Evolutionary conservation across 2,329 filamentous ascomycete genomes (phyloP), one percentile per base, ranked within the genome.

Genomic region (Alternaria rosae): DNA sequence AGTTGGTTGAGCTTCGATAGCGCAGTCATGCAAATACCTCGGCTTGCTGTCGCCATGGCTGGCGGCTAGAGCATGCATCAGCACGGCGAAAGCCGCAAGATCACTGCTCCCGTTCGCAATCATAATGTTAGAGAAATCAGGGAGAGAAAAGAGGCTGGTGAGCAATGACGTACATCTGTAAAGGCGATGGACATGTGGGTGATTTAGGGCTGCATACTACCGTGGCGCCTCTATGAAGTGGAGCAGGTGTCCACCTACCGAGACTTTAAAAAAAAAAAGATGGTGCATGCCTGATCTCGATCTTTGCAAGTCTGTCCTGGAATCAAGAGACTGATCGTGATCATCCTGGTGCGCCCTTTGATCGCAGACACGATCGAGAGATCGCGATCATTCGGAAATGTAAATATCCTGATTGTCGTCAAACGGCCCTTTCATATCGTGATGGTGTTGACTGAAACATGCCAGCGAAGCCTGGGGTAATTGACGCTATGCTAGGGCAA

Each of bases 371-470:
- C 35, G 30, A 43, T 26, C 26, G 32, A 47, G 47, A 21, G 32
- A 42, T 61, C 45, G 58, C 53, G 28, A 57, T 45, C 28, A n/a
- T 45, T 25, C 23, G 35, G 30, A 23, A 25, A 48, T 25, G 9
- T 51, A 42, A 21, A 6, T 23, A 26, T 26, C 23, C 30, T 17
- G 51, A 26, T n/a, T 32, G 9, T 38, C 45, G 38, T 43, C 47
- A 38, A 25, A 44, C 38, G 38, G 20, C 48, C 26, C 56, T 55
- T 52, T 26, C 35, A 45, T 21, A 13, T 52, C 23, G 53, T n/a
- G 35, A 57, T 45, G 59, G 6, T 65, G 26, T 60, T 35, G 45
- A 51, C 41, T 66, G 63, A 67, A 65, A 70, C 65, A 62, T 65
- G 60, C 63, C 65, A 64, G 59, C 62, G 44, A 55, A 55, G 23